phyloP scores from a whole-genome alignment of 179 eudicot genomes.

The Carnegiea gigantea region DNA sequence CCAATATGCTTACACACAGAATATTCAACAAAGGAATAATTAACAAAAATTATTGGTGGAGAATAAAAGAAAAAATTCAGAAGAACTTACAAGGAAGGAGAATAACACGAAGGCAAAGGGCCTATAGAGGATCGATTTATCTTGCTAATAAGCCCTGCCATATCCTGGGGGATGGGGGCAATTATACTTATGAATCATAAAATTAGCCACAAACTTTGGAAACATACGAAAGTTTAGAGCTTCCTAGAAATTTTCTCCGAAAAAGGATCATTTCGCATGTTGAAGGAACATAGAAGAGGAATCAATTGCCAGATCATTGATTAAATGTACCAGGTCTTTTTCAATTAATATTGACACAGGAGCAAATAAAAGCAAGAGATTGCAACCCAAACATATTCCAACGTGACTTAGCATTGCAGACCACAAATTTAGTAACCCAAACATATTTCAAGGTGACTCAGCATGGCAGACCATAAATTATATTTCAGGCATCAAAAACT shows the following conservation, averaged over 20 bases:
- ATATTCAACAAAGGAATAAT: background rate
- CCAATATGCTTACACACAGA: background rate
- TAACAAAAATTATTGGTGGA: background rate
- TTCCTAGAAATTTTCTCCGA: background rate
- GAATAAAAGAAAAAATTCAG: background rate
- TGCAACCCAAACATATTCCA: background rate
- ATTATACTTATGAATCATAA: background rate
- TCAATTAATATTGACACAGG: background rate
- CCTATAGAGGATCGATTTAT: conserved; percentile 94
- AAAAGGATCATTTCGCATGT: background rate
- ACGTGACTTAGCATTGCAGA: background rate
- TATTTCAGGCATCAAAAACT: background rate
- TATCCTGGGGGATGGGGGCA: conserved; percentile 52
- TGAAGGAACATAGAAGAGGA: background rate
- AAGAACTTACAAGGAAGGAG: conserved; percentile 82
- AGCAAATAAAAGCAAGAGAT: background rate
- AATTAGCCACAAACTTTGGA: background rate
- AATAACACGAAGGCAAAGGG: conserved; percentile 92
- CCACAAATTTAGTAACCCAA: background rate
- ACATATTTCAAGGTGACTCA: background rate
- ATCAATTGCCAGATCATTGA: background rate
- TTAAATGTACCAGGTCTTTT: background rate
- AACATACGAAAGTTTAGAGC: background rate
- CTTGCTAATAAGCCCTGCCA: conserved; percentile 98
- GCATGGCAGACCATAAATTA: background rate